phyloP scores from a whole-genome alignment of 2,329 filamentous ascomycete genomes.

The Graphilbum ipis-grandicollis region DNA sequence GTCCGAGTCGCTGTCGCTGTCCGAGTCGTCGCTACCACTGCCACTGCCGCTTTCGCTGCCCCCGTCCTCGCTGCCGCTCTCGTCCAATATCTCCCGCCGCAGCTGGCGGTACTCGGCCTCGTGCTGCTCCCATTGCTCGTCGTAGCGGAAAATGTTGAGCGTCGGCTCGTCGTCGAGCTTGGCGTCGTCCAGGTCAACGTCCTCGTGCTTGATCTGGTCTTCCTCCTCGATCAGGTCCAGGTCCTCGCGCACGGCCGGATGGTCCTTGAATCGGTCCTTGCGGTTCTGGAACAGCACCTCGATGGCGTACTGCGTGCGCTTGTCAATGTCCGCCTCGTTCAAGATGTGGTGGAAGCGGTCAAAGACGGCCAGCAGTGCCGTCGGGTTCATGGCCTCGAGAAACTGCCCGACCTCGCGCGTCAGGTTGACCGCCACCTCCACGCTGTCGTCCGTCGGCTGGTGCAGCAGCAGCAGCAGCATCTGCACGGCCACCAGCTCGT shows the following conservation, averaged over 20 bases:
- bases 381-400: slow-evolving; percentile 82
- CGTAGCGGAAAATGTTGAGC: slow-evolving; percentile 91
- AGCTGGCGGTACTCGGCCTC: slow-evolving; percentile 80
- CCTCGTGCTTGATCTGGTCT: slow-evolving; percentile 80
- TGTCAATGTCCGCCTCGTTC: slow-evolving; percentile 93
- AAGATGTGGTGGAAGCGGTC: slow-evolving; percentile 92
- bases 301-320: slow-evolving; percentile 98
- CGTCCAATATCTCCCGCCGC: slow-evolving; percentile 85
- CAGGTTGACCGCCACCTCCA: slow-evolving; percentile 90
- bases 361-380: slow-evolving; percentile 78
- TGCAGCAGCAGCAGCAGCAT: slow-evolving; percentile 82
- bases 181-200: slow-evolving; percentile 67
- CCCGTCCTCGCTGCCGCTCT: slow-evolving; percentile 54
- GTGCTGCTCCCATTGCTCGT: slow-evolving; percentile 75
- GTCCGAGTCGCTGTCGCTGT: slow-evolving; percentile 24
- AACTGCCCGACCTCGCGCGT: slow-evolving; percentile 88
- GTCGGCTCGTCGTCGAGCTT: slow-evolving; percentile 72
- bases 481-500: slow-evolving; percentile 85
- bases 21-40: no score
- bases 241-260: slow-evolving; percentile 79
- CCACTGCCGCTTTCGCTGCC: no score
- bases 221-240: slow-evolving; percentile 93
- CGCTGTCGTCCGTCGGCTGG: slow-evolving; percentile 92
- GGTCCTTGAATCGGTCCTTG: slow-evolving; percentile 93
- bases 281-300: slow-evolving; percentile 93